A percentile compares a stretch with the other conserved stretches of the same genome.
Conservation (phyloP, 768 basidiomycete species). For the Dioszegia aurantiaca region DNA sequence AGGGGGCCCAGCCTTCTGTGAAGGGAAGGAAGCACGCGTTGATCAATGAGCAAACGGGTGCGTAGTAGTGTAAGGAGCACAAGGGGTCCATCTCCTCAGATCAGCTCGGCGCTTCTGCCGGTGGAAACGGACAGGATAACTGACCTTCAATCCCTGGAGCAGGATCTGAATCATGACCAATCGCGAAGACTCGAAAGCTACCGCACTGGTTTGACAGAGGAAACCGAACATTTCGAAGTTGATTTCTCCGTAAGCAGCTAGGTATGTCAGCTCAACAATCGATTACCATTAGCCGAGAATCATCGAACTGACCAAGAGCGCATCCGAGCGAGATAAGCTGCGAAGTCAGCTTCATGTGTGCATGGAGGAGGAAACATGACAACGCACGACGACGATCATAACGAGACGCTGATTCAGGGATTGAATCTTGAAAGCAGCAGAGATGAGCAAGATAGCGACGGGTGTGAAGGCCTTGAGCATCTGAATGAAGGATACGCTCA, state of each 20-base stretch:
- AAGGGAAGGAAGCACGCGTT: constrained; percentile 83
- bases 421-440: constrained; percentile 43
- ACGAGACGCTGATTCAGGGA: constrained; percentile 32
- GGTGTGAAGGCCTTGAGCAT: constrained; percentile 76
- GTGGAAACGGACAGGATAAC: background rate
- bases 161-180: constrained; percentile 95
- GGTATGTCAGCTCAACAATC: constrained; percentile 4
- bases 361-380: too few relatives aligned
- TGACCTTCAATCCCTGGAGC: constrained; percentile 76
- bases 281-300: background rate
- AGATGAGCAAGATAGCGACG: constrained; percentile 46
- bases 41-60: constrained; percentile 84
- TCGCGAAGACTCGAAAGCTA: constrained; percentile 59
- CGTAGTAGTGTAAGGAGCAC: constrained; percentile 92
- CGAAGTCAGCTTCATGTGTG: background rate
- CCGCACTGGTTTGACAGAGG: constrained; percentile 79
- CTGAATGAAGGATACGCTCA: constrained; percentile 56
- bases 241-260: constrained; percentile 85
- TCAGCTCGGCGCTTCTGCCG: background rate
- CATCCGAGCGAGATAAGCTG: constrained; percentile 80
- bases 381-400: constrained; percentile 34
- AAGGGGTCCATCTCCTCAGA: constrained; percentile 76
- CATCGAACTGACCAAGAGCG: constrained; percentile 34
- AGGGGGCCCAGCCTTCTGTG: constrained; percentile 85
- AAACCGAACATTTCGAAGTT: constrained; percentile 83